Evolutionary conservation across 169 alveolate species (phyloP).

Genomic region (Sarcocystis neurona): DNA sequence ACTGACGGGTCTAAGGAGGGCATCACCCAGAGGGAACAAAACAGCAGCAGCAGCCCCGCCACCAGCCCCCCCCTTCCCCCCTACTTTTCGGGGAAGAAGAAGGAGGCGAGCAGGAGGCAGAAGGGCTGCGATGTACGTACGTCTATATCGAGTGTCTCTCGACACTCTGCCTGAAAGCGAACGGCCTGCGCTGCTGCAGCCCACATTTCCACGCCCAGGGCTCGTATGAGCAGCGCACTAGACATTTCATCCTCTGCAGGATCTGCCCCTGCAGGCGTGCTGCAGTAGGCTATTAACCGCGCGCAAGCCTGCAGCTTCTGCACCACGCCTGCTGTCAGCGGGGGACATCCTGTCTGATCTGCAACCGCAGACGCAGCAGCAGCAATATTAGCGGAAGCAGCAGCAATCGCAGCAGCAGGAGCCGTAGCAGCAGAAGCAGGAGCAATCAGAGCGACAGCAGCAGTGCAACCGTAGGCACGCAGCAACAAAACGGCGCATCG

Average conservation of each 20-base stretch:
- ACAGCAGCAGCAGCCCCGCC: background rate
- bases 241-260: background rate
- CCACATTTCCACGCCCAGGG: background rate
- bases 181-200: conserved; percentile 10
- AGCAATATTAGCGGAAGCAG: no score
- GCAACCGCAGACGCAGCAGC: background rate
- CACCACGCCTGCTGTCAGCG: conserved; percentile 2
- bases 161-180: background rate
- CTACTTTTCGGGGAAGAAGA: no score
- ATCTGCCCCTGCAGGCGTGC: background rate
- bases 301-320: background rate
- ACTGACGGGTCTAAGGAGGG: background rate
- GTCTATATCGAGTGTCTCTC: conserved; percentile 25
- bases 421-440: no score
- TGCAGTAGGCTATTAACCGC: background rate
- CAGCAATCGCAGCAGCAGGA: no score
- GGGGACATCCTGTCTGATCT: background rate
- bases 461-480: no score
- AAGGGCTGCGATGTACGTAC: background rate
- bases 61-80: background rate
- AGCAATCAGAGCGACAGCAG: no score
- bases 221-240: background rate
- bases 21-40: background rate
- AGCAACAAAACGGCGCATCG: no score
- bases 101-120: background rate